Base-by-base conservation (phyloP, 257 asterid genomes). In the Paulownia fortunei region DNA sequence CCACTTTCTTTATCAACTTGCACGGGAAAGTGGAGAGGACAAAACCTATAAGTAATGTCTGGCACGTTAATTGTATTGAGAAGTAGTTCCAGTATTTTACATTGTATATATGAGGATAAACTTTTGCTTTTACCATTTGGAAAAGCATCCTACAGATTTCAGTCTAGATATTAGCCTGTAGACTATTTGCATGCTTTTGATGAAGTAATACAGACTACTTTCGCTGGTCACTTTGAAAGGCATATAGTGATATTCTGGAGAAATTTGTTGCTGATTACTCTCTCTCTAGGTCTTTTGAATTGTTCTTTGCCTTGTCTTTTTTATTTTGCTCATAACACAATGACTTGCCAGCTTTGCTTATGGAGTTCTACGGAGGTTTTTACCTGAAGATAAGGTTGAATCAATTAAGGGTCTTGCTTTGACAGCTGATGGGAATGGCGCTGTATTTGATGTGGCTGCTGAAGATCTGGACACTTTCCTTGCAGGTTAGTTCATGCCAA, bases 371-470 rank as follows among this genome's bases (percentile, higher is more conserved):
- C 71, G 95, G 84, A 92, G 97, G 87, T 92, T 93, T 85, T 79
- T 93, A 56, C 94, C 98, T 26, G 99, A 92, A 79, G 97, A 91
- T 5, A 93, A 89, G 79, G 99, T 92, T 39, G 96, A 93, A 74
- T 96, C 98, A 37, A 86, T 96, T 39, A 87, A 87, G 83, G 99
- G 99, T 56, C 91, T 96, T 74, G 77, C 97, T 60, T 58, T 96
- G 86, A 93, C 99, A 1, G 95, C 92, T 9, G 99, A 96, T 64
- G 97, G 98, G 52, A 92, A 84, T 58, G 98, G 96, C 1, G 97
- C 99, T 13, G 94, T 93, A 61, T 96, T 96, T 79, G 99, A 96
- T 82, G 97, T 96, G 60, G 80, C 96, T 71, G 65, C 77, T 6
- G 86, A 82, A 23, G 95, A 93, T 84, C 84, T 93, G 64, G 97